Percentiles rank a stretch among this genome's conserved stretches.
Conservation (phyloP, 306 rosid genomes). For the Arachis stenosperma region DNA sequence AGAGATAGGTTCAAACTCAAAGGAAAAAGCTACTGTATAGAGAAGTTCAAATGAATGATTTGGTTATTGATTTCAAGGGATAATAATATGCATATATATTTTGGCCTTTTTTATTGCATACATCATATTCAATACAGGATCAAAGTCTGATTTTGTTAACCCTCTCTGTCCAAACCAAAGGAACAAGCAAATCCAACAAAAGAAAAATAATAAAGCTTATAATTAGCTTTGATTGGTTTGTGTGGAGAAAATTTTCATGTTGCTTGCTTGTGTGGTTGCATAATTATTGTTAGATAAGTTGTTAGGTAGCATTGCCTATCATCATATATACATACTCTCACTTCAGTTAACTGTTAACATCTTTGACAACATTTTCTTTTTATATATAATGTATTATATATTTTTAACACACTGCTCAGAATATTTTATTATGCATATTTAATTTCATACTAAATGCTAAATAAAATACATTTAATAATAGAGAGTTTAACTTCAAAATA, state of each 20-base stretch:
- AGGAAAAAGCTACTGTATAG: not conserved
- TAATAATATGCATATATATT: not conserved
- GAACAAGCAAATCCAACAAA: slow-evolving; percentile 2
- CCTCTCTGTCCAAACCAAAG: slow-evolving; percentile 20
- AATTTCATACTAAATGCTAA: too few species aligned
- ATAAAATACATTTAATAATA: too few species aligned
- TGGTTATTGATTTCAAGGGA: slow-evolving; percentile 4
- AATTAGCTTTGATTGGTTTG: not conserved
- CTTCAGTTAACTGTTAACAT: not conserved
- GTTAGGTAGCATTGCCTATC: not conserved
- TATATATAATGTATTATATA: too few species aligned
- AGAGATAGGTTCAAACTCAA: slow-evolving; percentile 30
- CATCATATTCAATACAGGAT: not conserved
- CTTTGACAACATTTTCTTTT: not conserved
- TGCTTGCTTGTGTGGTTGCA: slow-evolving; percentile 12
- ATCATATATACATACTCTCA: not conserved
- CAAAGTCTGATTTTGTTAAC: slow-evolving; percentile 6
- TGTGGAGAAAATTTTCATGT: slow-evolving; percentile 17
- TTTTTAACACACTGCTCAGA: not conserved
- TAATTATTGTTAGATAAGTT: not conserved
- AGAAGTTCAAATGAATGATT: slow-evolving; percentile 39
- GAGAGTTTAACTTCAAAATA: too few species aligned
- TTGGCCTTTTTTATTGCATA: not conserved
- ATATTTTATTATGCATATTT: not conserved
- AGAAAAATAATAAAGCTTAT: not conserved